Percentiles rank a stretch among this genome's conserved stretches.
Conservation (phyloP, 352 stramenopile genomes). For the Pythium graminicola region DNA sequence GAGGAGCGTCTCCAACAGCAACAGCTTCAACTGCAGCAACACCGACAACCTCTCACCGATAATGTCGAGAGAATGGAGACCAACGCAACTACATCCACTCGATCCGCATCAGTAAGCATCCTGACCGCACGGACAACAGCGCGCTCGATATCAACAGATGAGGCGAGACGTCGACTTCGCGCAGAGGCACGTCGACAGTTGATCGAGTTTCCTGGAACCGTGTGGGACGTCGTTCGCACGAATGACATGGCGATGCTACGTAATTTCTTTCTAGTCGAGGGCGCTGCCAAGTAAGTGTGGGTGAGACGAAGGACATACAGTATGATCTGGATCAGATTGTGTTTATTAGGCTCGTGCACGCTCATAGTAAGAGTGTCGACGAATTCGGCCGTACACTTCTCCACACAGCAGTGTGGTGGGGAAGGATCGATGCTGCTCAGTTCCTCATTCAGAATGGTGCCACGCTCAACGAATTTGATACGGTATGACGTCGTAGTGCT, state of each 20-base stretch:
- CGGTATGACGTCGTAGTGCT: constrained; percentile 13
- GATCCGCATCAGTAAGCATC: too few species aligned
- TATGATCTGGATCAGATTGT: neutral
- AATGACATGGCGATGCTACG: constrained; percentile 47
- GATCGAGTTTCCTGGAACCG: constrained; percentile 42
- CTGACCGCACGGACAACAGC: neutral
- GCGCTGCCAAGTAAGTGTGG: constrained; percentile 23
- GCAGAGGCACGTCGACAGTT: constrained; percentile 48
- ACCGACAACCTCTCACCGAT: neutral
- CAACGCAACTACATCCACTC: too few species aligned
- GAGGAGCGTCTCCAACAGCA: constrained; percentile 38
- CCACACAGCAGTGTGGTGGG: constrained; percentile 58
- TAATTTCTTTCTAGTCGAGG: constrained; percentile 62
- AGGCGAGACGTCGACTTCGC: constrained; percentile 32
- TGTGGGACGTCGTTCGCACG: constrained; percentile 45
- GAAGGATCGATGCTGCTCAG: constrained; percentile 12
- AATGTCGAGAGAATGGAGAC: neutral
- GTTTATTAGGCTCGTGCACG: constrained; percentile 28
- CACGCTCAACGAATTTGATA: constrained; percentile 48
- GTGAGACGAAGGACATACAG: neutral
- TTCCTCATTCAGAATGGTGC: constrained; percentile 45
- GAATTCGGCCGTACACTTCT: constrained; percentile 59
- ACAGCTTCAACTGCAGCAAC: constrained; percentile 1
- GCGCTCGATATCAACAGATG: constrained; percentile 20
- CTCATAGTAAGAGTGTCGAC: constrained; percentile 32